These are phyloP conservation scores for Tricholoma bakamatsutake DNA, from an alignment of 768 basidiomycete genomes.

Conservation along the genomic window DNA sequence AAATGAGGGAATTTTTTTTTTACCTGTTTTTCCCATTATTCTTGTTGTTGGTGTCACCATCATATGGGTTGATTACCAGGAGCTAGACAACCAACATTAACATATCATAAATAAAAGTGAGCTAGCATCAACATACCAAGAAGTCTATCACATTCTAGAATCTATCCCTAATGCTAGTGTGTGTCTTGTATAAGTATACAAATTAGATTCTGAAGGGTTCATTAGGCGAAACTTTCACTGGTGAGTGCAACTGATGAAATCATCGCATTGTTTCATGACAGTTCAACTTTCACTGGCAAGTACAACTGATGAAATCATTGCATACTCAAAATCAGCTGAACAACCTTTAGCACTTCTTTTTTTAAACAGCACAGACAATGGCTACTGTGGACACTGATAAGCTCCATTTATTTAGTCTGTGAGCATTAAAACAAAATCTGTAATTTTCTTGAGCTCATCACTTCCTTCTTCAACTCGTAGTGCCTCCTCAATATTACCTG, in stretches of 20 bases:
- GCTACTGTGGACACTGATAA: conserved; percentile 20
- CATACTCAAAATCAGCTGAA: background rate
- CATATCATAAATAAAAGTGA: background rate
- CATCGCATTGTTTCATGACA: too few relatives aligned
- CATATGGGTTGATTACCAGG: background rate
- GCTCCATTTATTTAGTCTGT: conserved; percentile 10
- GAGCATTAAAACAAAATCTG: background rate
- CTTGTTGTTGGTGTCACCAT: too few relatives aligned
- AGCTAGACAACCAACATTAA: background rate
- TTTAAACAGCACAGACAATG: conserved; percentile 14
- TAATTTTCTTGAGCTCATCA: background rate
- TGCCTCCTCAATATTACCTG: background rate
- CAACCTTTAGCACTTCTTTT: background rate
- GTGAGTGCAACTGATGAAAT: background rate
- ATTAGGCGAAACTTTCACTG: background rate
- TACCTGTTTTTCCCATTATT: too few relatives aligned
- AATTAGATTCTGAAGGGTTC: background rate
- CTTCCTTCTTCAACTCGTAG: background rate
- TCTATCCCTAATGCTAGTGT: background rate
- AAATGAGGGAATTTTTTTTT: too few relatives aligned
- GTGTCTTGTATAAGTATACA: background rate
- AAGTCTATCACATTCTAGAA: background rate
- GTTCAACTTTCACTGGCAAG: too few relatives aligned
- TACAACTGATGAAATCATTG: too few relatives aligned
- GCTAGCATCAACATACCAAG: background rate